These are phyloP conservation scores for Cymodocea nodosa DNA, from an alignment of 116 monocot species.

Conservation along the genomic window DNA sequence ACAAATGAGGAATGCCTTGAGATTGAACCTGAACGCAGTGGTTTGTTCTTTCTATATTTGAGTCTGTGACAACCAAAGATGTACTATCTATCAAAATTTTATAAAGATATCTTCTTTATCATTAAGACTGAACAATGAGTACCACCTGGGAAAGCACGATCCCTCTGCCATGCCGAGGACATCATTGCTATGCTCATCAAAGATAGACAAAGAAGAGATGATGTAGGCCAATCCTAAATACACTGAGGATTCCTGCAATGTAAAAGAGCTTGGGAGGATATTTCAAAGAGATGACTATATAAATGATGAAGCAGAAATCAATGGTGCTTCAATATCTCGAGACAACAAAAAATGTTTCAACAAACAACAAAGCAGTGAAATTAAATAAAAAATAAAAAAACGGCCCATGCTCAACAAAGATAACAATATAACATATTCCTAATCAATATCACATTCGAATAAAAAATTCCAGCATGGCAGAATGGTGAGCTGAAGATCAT, in stretches of 20 bases:
- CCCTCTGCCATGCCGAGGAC: conserved; percentile 82
- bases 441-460: too few species aligned
- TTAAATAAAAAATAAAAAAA: too few species aligned
- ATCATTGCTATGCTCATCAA: conserved; percentile 93
- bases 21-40: conserved; percentile 15
- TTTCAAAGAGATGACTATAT: too few species aligned
- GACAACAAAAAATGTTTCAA: too few species aligned
- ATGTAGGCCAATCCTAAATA: conserved; percentile 62
- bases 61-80: conserved; percentile 17
- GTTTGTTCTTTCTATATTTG: conserved; percentile 34
- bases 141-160: conserved; percentile 88
- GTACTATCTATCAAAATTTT: neutral
- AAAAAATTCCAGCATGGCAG: too few species aligned
- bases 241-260: conserved; percentile 63
- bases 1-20: conserved; percentile 36
- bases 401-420: too few species aligned
- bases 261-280: neutral
- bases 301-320: too few species aligned
- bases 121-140: neutral
- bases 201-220: conserved; percentile 58
- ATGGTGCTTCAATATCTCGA: too few species aligned
- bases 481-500: too few species aligned
- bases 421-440: too few species aligned
- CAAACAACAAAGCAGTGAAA: too few species aligned
- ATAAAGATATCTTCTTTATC: neutral